Evolutionary conservation across 768 basidiomycete species (phyloP), one percentile per base, ranked within the genome.

Genomic region (Agrocybe praecox): DNA sequence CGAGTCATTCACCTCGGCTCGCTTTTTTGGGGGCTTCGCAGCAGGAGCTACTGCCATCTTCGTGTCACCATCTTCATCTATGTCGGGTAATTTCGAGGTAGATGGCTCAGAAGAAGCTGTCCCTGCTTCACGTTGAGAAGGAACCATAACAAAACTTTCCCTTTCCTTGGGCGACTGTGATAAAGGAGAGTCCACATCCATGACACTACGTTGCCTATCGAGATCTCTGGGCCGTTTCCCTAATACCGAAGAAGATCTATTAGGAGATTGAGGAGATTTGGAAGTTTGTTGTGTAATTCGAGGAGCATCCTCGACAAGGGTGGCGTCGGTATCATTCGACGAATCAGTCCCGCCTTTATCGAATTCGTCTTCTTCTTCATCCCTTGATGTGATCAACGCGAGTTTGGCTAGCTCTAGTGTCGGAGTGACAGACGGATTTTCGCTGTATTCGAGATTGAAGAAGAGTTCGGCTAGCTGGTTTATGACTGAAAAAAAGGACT

Each of bases 391-490:
- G 32, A 96, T 88, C 18, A 97, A 82, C 0, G 94, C 95, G 19
- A 96, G 83, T 67, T 97, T 94, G 7, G 94, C 94, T 18, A 97
- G 79, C 63, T 96, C 92, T 45, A 92, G 74, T 2, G 87, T 87
- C 0, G 94, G 94, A 0, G 92, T 93, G 17, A 97, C 86, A 14
- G 93, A 80, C 6, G 85, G 72, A 2, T 76, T 70, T 45, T 86
- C 81, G 53, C 82, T 80, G 59, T 81, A 84, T 62, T 93, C 89
- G 34, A 97, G 79, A 51, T 88, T 77, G 69, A 78, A 82, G 74
- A 95, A 97, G 2, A 97, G 79, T 14, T 83, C 81, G 8, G 89
- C 88, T 12, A 97, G 82, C 52, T 90, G 90, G 54, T 77, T 76
- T 60, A 95, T 87, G 70, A 97, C 94, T 96, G 64, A 15, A 55